phyloP scores from a whole-genome alignment of 2,329 filamentous ascomycete genomes.

The Diaporthe citriasiana region DNA sequence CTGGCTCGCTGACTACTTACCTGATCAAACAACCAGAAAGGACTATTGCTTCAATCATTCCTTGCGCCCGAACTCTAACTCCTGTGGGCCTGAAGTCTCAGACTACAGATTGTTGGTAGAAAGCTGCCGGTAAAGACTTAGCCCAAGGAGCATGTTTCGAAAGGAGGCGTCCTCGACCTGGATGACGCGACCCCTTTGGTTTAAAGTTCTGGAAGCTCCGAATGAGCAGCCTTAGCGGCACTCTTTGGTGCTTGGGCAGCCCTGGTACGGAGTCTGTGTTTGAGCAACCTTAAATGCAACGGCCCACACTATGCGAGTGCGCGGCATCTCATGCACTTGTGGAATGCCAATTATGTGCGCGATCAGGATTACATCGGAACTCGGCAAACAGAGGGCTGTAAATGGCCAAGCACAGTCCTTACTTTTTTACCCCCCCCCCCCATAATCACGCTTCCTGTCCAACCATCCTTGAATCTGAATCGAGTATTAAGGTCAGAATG shows the following conservation, averaged over 20 bases:
- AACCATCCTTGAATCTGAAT: neutral
- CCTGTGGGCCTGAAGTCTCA: neutral
- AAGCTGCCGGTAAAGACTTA: neutral
- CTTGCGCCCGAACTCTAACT: neutral
- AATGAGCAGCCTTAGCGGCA: neutral
- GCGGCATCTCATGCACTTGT: slow-evolving; percentile 8
- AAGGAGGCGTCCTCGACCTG: neutral
- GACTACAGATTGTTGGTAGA: neutral
- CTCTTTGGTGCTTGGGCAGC: neutral
- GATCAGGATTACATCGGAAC: neutral
- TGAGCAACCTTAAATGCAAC: neutral
- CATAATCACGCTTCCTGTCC: neutral
- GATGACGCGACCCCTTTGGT: neutral
- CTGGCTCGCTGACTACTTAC: neutral
- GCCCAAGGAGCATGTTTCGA: slow-evolving; percentile 7
- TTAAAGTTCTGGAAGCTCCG: neutral
- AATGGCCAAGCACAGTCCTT: too few relatives aligned
- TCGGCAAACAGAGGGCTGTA: neutral
- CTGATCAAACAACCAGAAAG: neutral
- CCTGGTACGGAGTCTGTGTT: neutral
- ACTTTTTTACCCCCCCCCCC: too few relatives aligned
- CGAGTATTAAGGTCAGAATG: neutral
- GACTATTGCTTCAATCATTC: neutral
- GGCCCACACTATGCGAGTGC: slow-evolving; percentile 1
- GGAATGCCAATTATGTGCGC: neutral